These are phyloP conservation scores for Nicotiana knightiana DNA, from an alignment of 257 asterid species.

Conservation along the genomic window DNA sequence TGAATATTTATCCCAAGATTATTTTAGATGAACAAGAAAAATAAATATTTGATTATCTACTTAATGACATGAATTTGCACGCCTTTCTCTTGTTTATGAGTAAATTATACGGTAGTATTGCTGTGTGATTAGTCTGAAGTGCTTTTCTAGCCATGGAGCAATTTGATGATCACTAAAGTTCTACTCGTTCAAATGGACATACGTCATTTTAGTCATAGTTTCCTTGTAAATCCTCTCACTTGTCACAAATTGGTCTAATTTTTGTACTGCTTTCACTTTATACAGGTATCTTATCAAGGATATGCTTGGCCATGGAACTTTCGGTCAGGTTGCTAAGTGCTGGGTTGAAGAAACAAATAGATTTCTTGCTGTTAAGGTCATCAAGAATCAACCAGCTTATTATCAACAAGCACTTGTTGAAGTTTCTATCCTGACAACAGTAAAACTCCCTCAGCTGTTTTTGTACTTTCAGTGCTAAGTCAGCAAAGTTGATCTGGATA, in stretches of 20 bases:
- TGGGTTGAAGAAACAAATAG: constrained; percentile 78
- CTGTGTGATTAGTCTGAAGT: neutral
- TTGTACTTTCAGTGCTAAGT: constrained; percentile 18
- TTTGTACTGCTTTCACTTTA: constrained; percentile 20
- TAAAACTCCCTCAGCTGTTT: constrained; percentile 32
- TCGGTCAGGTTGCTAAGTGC: constrained; percentile 99
- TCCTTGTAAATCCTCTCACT: constrained; percentile 7
- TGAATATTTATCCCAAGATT: neutral
- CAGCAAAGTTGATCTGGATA: constrained; percentile 13
- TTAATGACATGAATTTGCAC: neutral
- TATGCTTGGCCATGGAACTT: constrained; percentile 96
- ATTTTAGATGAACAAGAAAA: neutral
- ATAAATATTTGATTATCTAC: neutral
- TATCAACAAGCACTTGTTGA: constrained; percentile 99
- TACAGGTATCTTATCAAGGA: constrained; percentile 90
- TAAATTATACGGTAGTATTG: neutral
- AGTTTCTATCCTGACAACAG: constrained; percentile 86
- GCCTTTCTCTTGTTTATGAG: neutral
- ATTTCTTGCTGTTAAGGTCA: constrained; percentile 90
- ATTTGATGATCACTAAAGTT: neutral
- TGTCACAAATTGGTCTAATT: neutral
- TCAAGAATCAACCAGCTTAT: constrained; percentile 94
- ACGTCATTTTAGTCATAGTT: neutral
- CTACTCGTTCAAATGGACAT: neutral
- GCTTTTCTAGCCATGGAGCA: neutral